Conservation (phyloP, 2,329 filamentous ascomycete genomes). For the Diaporthe citrichinensis region DNA sequence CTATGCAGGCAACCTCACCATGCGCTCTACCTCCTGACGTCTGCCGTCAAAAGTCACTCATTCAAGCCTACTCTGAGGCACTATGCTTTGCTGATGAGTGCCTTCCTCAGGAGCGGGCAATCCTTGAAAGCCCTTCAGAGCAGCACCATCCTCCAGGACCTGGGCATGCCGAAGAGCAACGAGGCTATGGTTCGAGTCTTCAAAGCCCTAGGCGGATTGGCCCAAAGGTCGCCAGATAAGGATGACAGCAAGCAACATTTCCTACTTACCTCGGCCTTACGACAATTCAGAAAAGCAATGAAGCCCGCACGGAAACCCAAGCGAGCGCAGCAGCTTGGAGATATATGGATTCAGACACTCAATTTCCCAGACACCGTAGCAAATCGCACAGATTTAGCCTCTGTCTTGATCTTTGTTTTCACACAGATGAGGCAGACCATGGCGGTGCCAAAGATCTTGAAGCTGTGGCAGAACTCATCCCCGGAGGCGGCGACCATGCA, state of each 20-base stretch:
- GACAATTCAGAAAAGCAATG: constrained; percentile 53
- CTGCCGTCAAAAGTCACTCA: constrained; percentile 58
- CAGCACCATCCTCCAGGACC: constrained; percentile 58
- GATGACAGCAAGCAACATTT: constrained; percentile 40
- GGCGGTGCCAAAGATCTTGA: constrained; percentile 59
- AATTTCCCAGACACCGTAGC: constrained; percentile 43
- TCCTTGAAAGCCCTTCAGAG: constrained; percentile 58
- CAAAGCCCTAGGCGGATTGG: constrained; percentile 53
- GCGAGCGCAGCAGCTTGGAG: neutral
- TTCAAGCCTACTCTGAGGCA: constrained; percentile 64
- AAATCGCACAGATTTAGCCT: constrained; percentile 56
- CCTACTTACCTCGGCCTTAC: constrained; percentile 53
- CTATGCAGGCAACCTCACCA: constrained; percentile 64
- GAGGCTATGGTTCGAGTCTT: constrained; percentile 59
- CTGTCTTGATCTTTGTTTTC: constrained; percentile 57
- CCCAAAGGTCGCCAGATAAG: neutral
- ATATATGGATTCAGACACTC: constrained; percentile 45
- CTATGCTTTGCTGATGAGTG: constrained; percentile 67
- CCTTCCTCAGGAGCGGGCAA: constrained; percentile 62
- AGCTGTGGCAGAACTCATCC: constrained; percentile 67
- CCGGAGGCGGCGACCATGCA: constrained; percentile 37
- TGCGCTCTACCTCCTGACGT: constrained; percentile 63
- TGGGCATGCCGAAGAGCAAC: constrained; percentile 59
- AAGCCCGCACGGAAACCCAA: constrained; percentile 35
- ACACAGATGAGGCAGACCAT: constrained; percentile 55